Evolutionary conservation across 2,329 filamentous ascomycete genomes (phyloP).

Genomic region (Endothia cerciana): DNA sequence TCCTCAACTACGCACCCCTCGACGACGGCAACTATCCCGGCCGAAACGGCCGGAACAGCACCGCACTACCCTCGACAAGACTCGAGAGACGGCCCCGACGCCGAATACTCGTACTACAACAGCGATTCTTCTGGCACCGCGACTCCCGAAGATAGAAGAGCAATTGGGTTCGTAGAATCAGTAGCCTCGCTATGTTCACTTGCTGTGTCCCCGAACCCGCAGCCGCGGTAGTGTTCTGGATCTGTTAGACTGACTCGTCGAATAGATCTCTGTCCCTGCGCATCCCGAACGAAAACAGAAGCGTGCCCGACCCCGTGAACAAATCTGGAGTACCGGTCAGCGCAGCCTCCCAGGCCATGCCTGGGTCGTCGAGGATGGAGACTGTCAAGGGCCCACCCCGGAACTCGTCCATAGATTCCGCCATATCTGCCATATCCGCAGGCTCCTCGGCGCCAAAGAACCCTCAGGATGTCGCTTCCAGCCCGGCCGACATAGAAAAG

Average conservation of each 20-base stretch:
- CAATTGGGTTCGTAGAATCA: slow-evolving; percentile 37
- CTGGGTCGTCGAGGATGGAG: slow-evolving; percentile 49
- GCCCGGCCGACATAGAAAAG: slow-evolving; percentile 74
- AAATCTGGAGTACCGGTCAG: slow-evolving; percentile 49
- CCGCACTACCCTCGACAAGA: slow-evolving; percentile 30
- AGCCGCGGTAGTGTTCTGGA: slow-evolving; percentile 8
- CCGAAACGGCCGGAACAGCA: slow-evolving; percentile 30
- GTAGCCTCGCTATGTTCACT: slow-evolving; percentile 20
- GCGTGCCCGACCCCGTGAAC: slow-evolving; percentile 46
- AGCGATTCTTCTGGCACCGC: slow-evolving; percentile 43
- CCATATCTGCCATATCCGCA: slow-evolving; percentile 77
- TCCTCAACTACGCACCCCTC: slow-evolving; percentile 30
- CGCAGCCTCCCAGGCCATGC: slow-evolving; percentile 48
- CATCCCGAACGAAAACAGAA: slow-evolving; percentile 55
- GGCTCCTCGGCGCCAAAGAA: slow-evolving; percentile 61
- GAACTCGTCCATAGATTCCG: slow-evolving; percentile 90
- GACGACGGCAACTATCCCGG: neutral
- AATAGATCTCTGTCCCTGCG: slow-evolving; percentile 36
- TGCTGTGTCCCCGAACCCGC: neutral
- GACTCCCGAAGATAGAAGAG: slow-evolving; percentile 38
- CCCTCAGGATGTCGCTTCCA: slow-evolving; percentile 61
- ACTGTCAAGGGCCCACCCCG: slow-evolving; percentile 56
- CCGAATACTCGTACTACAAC: slow-evolving; percentile 42
- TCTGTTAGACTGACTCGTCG: slow-evolving; percentile 7
- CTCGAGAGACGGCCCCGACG: slow-evolving; percentile 23